Evolutionary conservation across 129 eudicot species (phyloP), one percentile per base, ranked within the genome.

Genomic region (Escallonia herrerae): DNA sequence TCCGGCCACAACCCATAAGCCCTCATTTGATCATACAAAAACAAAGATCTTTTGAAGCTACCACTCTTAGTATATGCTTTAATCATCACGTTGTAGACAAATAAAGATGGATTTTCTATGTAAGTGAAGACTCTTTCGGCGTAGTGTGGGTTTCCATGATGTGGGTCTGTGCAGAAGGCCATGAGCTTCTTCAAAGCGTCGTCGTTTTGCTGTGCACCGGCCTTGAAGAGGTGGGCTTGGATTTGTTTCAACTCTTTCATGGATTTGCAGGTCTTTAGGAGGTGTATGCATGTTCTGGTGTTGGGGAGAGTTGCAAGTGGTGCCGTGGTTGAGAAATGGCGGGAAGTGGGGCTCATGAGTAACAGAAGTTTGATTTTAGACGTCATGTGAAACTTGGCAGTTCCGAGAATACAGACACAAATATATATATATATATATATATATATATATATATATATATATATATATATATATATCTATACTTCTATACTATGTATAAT

Each of bases 201-300:
- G 6, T 71, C 75, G 67, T 83, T 77, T 49, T 65, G 70, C 58
- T 78, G 79, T 63, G 77, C 80, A 63, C 85, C 89, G 43, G 67
- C 74, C 37, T 63, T 62, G 76, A 73, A 72, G 64, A 85, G 55
- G 65, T 77, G 89, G 64, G 90, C 67, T 38, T 89, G 96, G 67
- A 89, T 82, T 82, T 85, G 90, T 53, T 73, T 80, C n/a, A 89
- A 15, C 40, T 85, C 77, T 42, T 15, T 57, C 69, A 80, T 69
- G 63, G 82, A 75, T 78, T 82, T 88, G 87, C 96, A 88, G 72
- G 15, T 52, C 60, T 89, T 83, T 14, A 89, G 78, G 67, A 77
- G 87, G 49, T 79, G 74, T 39, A 88, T 76, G 76, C 86, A 80
- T 76, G 79, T 49, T 77, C 72, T 79, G 74, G 71, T 79, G 54